These are phyloP conservation scores for Talaromyces sp. DNA, from an alignment of 2,329 filamentous ascomycete species.

Conservation along the genomic window DNA sequence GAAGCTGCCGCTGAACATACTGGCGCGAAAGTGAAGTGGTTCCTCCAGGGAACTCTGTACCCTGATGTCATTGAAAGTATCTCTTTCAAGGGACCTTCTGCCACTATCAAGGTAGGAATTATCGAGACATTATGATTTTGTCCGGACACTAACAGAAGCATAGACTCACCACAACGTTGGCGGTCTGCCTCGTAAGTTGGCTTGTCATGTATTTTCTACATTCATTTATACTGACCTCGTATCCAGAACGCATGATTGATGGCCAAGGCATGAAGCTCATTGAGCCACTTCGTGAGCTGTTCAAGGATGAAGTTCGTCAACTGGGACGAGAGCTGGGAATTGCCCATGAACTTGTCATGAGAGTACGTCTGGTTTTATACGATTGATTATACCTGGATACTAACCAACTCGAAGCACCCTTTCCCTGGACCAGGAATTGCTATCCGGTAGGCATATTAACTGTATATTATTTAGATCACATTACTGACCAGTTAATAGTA, in stretches of 20 bases:
- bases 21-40: constrained; percentile 75
- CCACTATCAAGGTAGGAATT: constrained; percentile 56
- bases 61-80: constrained; percentile 60
- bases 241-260: constrained; percentile 44
- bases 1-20: constrained; percentile 63
- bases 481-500: background rate
- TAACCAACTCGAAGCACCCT: constrained; percentile 48
- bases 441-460: background rate
- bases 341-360: constrained; percentile 66
- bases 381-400: background rate
- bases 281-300: constrained; percentile 72
- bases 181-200: constrained; percentile 50
- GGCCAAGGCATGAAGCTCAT: constrained; percentile 49
- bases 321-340: constrained; percentile 67
- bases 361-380: background rate
- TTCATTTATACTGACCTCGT: background rate
- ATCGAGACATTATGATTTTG: constrained; percentile 45
- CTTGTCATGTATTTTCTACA: background rate
- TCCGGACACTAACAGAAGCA: background rate
- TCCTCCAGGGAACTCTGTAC: constrained; percentile 82
- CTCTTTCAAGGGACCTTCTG: constrained; percentile 66
- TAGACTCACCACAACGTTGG: constrained; percentile 51
- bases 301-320: constrained; percentile 71
- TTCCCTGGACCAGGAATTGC: constrained; percentile 65
- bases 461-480: background rate